These are phyloP conservation scores for Thelonectria rubi DNA, from an alignment of 2,329 filamentous ascomycete genomes.

Conservation along the genomic window DNA sequence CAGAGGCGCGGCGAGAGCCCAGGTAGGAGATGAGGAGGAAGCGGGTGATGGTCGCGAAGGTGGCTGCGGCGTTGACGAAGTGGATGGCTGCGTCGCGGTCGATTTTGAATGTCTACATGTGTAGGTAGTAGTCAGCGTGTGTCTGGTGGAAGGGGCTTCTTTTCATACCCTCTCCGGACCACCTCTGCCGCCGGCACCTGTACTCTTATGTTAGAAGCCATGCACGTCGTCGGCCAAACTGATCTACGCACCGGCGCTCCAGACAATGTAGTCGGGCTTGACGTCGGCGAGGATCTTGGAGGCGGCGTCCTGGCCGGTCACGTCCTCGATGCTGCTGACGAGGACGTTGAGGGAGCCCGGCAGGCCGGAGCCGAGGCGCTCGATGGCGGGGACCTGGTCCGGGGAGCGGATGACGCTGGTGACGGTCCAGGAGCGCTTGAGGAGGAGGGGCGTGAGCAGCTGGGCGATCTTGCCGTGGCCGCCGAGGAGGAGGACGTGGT, in stretches of 20 bases:
- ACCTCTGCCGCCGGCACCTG: constrained; percentile 68
- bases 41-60: constrained; percentile 62
- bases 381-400: constrained; percentile 72
- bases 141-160: neutral
- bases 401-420: constrained; percentile 79
- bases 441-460: constrained; percentile 77
- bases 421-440: constrained; percentile 78
- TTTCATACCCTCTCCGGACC: constrained; percentile 57
- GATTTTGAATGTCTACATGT: constrained; percentile 62
- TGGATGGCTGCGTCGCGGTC: constrained; percentile 71
- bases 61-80: constrained; percentile 67
- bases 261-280: constrained; percentile 72
- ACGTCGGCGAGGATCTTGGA: constrained; percentile 68
- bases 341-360: constrained; percentile 74
- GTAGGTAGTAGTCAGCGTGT: too few species aligned
- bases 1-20: constrained; percentile 59
- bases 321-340: constrained; percentile 75
- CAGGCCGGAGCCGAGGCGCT: constrained; percentile 66
- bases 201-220: constrained; percentile 21
- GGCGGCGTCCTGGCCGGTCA: constrained; percentile 70
- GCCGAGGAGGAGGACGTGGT: constrained; percentile 76
- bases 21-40: constrained; percentile 73
- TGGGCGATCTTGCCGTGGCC: constrained; percentile 84
- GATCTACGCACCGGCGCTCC: constrained; percentile 67
- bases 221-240: neutral